phyloP scores from a whole-genome alignment of 352 stramenopile genomes.

The Phytophthora rubi region DNA sequence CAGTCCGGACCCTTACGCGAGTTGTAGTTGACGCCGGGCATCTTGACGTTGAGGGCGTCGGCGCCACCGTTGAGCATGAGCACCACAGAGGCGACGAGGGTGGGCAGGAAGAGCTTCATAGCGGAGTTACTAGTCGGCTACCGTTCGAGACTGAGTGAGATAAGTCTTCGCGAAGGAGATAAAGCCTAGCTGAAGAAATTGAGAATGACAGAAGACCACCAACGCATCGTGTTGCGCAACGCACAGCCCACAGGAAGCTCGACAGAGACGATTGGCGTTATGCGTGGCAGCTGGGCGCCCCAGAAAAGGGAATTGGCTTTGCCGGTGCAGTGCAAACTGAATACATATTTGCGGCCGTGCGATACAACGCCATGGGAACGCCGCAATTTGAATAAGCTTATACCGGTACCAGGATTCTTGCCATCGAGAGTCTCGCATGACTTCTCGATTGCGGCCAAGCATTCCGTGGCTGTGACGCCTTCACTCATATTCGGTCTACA shows the following conservation, averaged over 20 bases:
- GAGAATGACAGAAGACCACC: slow-evolving; percentile 12
- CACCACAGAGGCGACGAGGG: slow-evolving; percentile 19
- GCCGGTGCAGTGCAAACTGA: not conserved
- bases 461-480: not conserved
- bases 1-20: slow-evolving; percentile 56
- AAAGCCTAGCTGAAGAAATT: slow-evolving; percentile 11
- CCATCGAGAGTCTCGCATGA: not conserved
- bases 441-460: not conserved
- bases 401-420: not conserved
- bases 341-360: slow-evolving; percentile 3
- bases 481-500: not conserved
- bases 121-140: not conserved
- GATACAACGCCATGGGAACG: slow-evolving; percentile 4
- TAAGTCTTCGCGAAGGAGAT: slow-evolving; percentile 1
- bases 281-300: slow-evolving; percentile 6
- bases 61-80: slow-evolving; percentile 14
- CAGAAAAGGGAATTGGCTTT: not conserved
- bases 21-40: slow-evolving; percentile 80
- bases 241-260: slow-evolving; percentile 10
- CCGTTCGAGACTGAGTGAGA: not conserved
- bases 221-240: slow-evolving; percentile 3
- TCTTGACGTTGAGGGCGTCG: slow-evolving; percentile 46
- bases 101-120: slow-evolving; percentile 33
- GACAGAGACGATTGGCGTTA: slow-evolving; percentile 7
- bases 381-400: not conserved